These are phyloP conservation scores for Barnettozyma pratensis DNA, from an alignment of 805 yeast species.

Conservation along the genomic window DNA sequence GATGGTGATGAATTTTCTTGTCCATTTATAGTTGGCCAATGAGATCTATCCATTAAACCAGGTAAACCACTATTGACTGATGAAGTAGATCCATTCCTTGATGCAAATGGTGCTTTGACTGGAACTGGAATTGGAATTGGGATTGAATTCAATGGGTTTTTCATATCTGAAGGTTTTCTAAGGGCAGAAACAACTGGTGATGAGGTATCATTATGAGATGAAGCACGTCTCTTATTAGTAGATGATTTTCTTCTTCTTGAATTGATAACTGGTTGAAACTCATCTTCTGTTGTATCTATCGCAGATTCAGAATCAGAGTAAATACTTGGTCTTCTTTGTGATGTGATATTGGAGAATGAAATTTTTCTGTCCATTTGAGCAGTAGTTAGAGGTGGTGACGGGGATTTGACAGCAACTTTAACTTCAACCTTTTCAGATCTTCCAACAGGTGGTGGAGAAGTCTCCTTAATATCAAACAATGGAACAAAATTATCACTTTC, in stretches of 20 bases:
- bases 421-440: no score
- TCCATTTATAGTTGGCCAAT: constrained; percentile 8
- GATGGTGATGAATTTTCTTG: neutral
- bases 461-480: constrained; percentile 27
- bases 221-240: constrained; percentile 14
- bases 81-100: constrained; percentile 1
- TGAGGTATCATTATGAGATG: constrained; percentile 1
- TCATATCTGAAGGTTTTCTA: neutral
- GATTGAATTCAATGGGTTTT: neutral
- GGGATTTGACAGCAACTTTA: neutral
- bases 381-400: constrained; percentile 6
- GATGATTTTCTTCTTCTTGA: constrained; percentile 30
- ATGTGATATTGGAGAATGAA: constrained; percentile 1
- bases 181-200: neutral
- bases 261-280: constrained; percentile 30
- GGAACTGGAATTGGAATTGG: constrained; percentile 3
- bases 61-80: neutral
- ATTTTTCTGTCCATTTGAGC: constrained; percentile 2
- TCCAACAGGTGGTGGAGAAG: constrained; percentile 8
- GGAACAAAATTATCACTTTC: constrained; percentile 33
- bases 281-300: constrained; percentile 25
- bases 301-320: constrained; percentile 19
- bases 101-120: neutral
- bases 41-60: neutral
- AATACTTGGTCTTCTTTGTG: constrained; percentile 10